Base-by-base conservation (phyloP, 441 rosid species). In the Adansonia rubrostipa region DNA sequence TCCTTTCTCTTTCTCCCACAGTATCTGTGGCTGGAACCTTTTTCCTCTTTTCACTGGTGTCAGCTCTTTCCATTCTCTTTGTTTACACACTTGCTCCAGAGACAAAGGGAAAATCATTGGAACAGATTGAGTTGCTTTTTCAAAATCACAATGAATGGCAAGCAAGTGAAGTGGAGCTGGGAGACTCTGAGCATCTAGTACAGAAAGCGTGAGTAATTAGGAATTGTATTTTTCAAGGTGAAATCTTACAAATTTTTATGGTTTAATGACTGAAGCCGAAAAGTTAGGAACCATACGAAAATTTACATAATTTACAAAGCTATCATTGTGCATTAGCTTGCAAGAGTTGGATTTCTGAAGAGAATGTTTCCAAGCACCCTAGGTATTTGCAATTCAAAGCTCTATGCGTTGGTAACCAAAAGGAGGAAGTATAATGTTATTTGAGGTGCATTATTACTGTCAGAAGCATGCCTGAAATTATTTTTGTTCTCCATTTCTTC, bases 31-130 rank as follows among this genome's bases (percentile, higher is more conserved):
- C 89, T 3, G 98, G 99, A 68, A 88, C 92, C 11, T 93, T 95
- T 88, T 87, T 88, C 53, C 47, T 84, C 40, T 95, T 95, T 68
- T 86, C 94, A 7, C 82, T 80, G 11, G 7, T 92, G 28, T 91
- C 98, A 10, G 96, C 91, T 5, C 86, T 95, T 74, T 90, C 96
- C 1, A 88, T 95, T 77, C 53, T 85, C 15, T 95, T 95, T 70
- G 96, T 93, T 71, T 81, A 92, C 80, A 40, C 74, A 56, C 71
- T 81, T 66, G 92, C 93, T 54, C 99, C 97, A 0, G 99, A 95
- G 81, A 95, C 98, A 0, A 92, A 90, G 69, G 99, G 98, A 17
- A 93, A 93, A 83, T 92, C 98, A 3, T 74, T 93, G 86, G 99
- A 95, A 87, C 92, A 93, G 82, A 92, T 95, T 76, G 93, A 88